Percentiles rank a stretch among this genome's conserved stretches.
Evolutionary conservation across 2,329 filamentous ascomycete genomes (phyloP).

Genomic region (Arthrobotrys iridis): DNA sequence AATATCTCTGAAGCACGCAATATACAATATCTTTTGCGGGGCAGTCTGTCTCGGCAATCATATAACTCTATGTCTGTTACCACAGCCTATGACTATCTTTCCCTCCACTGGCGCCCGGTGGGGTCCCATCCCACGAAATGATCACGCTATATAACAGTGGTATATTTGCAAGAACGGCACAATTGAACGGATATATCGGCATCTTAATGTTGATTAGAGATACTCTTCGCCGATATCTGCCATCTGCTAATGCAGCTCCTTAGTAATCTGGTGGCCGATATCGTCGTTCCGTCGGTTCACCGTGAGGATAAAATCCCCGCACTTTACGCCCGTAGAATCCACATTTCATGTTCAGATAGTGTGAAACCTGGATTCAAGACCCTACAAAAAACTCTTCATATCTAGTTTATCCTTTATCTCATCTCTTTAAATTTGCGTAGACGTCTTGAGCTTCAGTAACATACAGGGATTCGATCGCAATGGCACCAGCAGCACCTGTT

Average conservation of each 20-base stretch:
- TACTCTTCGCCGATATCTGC: conserved; percentile 14
- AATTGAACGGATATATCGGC: conserved; percentile 30
- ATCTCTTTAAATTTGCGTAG: background rate
- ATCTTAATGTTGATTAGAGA: conserved; percentile 14
- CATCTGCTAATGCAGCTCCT: background rate
- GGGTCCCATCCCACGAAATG: conserved; percentile 15
- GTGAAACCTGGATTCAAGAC: background rate
- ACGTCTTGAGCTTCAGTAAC: background rate
- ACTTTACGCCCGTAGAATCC: conserved; percentile 10
- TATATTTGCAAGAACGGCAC: conserved; percentile 1
- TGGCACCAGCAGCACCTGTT: conserved; percentile 50
- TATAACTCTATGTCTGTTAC: conserved; percentile 20
- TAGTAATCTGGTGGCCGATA: conserved; percentile 47
- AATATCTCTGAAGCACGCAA: conserved; percentile 17
- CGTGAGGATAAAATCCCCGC: conserved; percentile 37
- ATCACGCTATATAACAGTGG: conserved; percentile 7
- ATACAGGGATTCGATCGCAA: background rate
- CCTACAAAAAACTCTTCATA: background rate
- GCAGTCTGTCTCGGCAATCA: conserved; percentile 4
- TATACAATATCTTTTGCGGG: background rate
- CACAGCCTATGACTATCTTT: conserved; percentile 6
- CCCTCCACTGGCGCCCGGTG: conserved; percentile 4
- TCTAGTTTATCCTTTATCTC: conserved; percentile 2
- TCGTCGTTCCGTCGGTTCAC: background rate
- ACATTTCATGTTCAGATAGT: background rate